A percentile compares a stretch with the other conserved stretches of the same genome.
Evolutionary conservation across 345 rosid species (phyloP).

Genomic region (Barbarea vulgaris): DNA sequence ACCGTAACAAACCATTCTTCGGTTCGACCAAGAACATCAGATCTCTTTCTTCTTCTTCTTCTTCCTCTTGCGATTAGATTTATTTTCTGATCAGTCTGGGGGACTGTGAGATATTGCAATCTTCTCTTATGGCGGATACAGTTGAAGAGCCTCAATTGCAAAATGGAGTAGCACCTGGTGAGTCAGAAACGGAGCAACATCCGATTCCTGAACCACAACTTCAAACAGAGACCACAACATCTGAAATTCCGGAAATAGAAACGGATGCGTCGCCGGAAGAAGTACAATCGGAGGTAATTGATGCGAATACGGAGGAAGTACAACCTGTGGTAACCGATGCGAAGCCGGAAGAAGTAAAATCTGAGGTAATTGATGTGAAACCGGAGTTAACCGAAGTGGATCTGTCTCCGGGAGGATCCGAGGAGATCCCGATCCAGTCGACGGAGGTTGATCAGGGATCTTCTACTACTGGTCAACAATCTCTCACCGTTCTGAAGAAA

Average conservation of each 20-base stretch:
- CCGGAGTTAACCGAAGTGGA: conserved; percentile 45
- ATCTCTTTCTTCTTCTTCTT: conserved; percentile 34
- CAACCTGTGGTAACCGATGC: conserved; percentile 23
- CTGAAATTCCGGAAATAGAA: conserved; percentile 22
- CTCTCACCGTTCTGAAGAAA: conserved; percentile 45
- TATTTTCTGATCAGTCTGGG: conserved; percentile 16
- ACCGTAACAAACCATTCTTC: background rate
- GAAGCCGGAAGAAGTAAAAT: conserved; percentile 43
- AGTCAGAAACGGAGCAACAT: conserved; percentile 18
- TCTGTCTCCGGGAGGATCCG: conserved; percentile 45
- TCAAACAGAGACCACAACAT: conserved; percentile 8
- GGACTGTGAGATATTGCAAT: conserved; percentile 5
- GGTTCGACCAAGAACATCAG: background rate
- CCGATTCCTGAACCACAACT: conserved; percentile 36
- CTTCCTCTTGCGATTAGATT: background rate
- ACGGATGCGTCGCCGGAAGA: conserved; percentile 7
- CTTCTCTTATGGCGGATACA: conserved; percentile 47
- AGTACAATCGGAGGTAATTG: background rate
- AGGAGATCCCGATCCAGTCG: conserved; percentile 43
- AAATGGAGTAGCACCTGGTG: conserved; percentile 38
- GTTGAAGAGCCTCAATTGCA: conserved; percentile 51
- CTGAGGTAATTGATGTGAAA: conserved; percentile 41
- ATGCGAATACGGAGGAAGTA: background rate
- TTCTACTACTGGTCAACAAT: conserved; percentile 34
- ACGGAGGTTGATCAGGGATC: conserved; percentile 32